phyloP scores from a whole-genome alignment of 116 monocot genomes.

The Cymodocea nodosa region DNA sequence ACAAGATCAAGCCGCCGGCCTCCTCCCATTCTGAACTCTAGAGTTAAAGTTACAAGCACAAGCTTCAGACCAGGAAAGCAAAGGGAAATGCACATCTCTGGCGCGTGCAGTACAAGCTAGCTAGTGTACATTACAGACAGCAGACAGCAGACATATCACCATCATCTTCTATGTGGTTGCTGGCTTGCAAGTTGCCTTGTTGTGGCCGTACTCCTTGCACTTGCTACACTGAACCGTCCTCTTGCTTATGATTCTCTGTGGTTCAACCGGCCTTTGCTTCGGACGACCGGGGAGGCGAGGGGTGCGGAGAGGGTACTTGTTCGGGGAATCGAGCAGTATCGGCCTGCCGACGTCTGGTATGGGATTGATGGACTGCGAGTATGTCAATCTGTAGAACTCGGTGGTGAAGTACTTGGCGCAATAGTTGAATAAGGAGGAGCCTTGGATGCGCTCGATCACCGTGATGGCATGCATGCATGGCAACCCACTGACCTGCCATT shows the following conservation, averaged over 20 bases:
- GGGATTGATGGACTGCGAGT: conserved; percentile 46
- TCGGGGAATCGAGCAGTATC: conserved; percentile 12
- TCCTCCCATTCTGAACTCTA: no score
- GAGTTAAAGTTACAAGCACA: no score
- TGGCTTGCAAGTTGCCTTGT: conserved; percentile 56
- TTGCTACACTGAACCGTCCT: conserved; percentile 46
- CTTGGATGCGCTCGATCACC: conserved; percentile 27
- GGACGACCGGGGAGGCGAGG: conserved; percentile 41
- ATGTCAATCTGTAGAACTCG: conserved; percentile 44
- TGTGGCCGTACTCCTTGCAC: conserved; percentile 68
- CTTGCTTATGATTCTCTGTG: conserved; percentile 33
- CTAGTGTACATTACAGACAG: no score
- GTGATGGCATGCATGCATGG: conserved; percentile 77
- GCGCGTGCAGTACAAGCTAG: no score
- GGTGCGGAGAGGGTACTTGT: conserved; percentile 12
- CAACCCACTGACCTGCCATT: conserved; percentile 75
- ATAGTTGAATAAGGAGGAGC: conserved; percentile 21
- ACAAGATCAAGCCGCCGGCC: no score
- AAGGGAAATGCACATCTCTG: no score
- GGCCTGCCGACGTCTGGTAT: conserved; percentile 51
- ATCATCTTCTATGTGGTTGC: not conserved
- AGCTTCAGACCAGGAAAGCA: no score
- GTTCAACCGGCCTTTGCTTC: conserved; percentile 41
- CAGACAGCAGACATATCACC: no score
- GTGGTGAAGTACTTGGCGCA: conserved; percentile 64